Evolutionary conservation across 1,284 basidiomycete species (phyloP).

Genomic region (Trichosporon coremiiforme): DNA sequence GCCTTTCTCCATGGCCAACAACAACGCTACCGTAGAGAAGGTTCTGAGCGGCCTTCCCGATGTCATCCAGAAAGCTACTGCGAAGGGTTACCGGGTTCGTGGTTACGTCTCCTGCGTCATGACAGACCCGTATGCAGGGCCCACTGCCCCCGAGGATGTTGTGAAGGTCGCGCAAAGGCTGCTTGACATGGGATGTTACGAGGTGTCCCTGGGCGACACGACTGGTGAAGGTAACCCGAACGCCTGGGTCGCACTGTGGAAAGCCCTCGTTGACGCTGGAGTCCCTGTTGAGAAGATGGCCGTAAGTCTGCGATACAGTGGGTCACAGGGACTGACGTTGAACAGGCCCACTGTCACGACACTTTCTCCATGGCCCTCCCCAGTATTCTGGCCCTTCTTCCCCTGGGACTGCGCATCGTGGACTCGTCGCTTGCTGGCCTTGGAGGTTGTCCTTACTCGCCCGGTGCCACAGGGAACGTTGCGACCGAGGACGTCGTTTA

Average conservation of each 20-base stretch:
- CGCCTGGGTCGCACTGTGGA: conserved; percentile 68
- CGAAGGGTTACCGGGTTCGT: conserved; percentile 70
- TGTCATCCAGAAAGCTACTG: conserved; percentile 66
- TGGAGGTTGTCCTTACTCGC: conserved; percentile 93
- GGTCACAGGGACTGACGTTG: background rate
- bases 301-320: conserved; percentile 58
- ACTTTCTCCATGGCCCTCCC: conserved; percentile 77
- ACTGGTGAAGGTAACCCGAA: conserved; percentile 81
- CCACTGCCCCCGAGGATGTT: conserved; percentile 68
- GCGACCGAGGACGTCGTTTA: conserved; percentile 89
- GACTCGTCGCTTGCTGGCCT: conserved; percentile 76
- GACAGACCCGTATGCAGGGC: conserved; percentile 82
- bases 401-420: conserved; percentile 59
- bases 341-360: conserved; percentile 70
- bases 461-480: conserved; percentile 91
- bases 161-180: conserved; percentile 71
- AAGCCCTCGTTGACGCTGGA: conserved; percentile 65
- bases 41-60: conserved; percentile 67
- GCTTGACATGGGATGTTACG: conserved; percentile 89
- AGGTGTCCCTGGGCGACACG: conserved; percentile 89
- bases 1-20: conserved; percentile 81
- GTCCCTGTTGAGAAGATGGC: conserved; percentile 65
- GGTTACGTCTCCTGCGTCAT: conserved; percentile 83
- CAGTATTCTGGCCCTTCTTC: conserved; percentile 58
- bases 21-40: conserved; percentile 73